Base-by-base conservation (phyloP, 768 basidiomycete genomes). In the Megacollybia marginata region DNA sequence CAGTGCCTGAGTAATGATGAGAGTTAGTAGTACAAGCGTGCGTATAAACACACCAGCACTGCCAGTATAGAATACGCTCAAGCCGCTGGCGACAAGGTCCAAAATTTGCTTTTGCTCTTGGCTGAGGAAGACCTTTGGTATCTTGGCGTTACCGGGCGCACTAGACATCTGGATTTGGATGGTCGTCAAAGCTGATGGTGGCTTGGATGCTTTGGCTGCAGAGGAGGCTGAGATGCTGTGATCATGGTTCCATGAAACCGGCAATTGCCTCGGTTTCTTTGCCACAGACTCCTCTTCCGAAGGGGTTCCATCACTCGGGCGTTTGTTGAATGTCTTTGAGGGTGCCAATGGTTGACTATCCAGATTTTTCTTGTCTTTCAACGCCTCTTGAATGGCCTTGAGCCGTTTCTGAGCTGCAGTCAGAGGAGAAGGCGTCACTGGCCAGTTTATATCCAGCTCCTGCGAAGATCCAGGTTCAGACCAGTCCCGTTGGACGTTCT, bases 41-140 rank as follows among this genome's bases (percentile, higher is more conserved):
- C 15, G 54, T 49, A 42, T 33, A 40, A 44, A 66, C 83, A 55
- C 54, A 96, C 94, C 95, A 52, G 96, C 96, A 71, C 89, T 92
- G 23, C 96, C 96, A 1, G 95, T 99, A 65, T 97, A 99, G 60
- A 99, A 99, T 31, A 98, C 60, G 58, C 83, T 95, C 43, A 82
- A 65, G 2, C 80, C 82, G 11, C 79, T 71, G 33, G 83, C 70
- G 1, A 93, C 93, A 33, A 96, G 72, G 51, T 78, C 75, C 52
- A 96, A 69, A 44, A 99, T 89, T 52, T 85, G 78, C 47, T 72
- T 82, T 66, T 99, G 96, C 60, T 98, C 94, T 52, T 76, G 67
- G 64, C 92, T 95, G 51, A 98, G 72, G 54, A 79, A 76, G 16
- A 92, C 65, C 2, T 65, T 53, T n/a, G 43, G 18, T 18, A 32